phyloP scores from a whole-genome alignment of 2,329 filamentous ascomycete species.

The Atkinsonella hypoxylon region DNA sequence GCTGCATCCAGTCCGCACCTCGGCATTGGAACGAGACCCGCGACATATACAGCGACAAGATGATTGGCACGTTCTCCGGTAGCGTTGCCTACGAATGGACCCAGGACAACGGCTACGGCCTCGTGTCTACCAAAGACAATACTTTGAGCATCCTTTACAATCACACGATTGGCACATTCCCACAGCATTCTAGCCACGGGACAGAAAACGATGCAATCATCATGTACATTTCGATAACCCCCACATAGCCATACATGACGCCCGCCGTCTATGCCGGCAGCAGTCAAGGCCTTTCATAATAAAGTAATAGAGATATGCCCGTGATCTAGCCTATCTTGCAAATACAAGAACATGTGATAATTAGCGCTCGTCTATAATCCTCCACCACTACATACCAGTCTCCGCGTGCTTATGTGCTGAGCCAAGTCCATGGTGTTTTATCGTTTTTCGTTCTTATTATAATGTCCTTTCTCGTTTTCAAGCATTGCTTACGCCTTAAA shows the following conservation, averaged over 20 bases:
- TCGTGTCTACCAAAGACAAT: slow-evolving; percentile 50
- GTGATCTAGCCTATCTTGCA: slow-evolving; percentile 24
- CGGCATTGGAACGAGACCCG: slow-evolving; percentile 66
- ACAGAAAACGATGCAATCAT: neutral
- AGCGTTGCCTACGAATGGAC: slow-evolving; percentile 75
- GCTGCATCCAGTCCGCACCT: slow-evolving; percentile 62
- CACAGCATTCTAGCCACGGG: neutral
- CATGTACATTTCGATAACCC: neutral
- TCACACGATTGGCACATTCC: slow-evolving; percentile 6
- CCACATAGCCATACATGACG: slow-evolving; percentile 4
- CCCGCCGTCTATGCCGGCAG: slow-evolving; percentile 4
- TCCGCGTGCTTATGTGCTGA: neutral
- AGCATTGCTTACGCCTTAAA: slow-evolving; percentile 38
- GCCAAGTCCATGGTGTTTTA: neutral
- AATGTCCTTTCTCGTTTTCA: neutral
- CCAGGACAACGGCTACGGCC: slow-evolving; percentile 51
- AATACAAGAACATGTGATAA: slow-evolving; percentile 19
- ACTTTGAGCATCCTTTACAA: slow-evolving; percentile 39
- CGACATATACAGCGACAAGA: slow-evolving; percentile 58
- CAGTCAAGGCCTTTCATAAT: neutral
- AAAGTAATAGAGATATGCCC: slow-evolving; percentile 7
- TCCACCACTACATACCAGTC: neutral
- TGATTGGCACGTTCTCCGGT: slow-evolving; percentile 58
- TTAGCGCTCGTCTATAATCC: slow-evolving; percentile 11
- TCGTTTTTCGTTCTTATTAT: neutral